Evolutionary conservation across 1,139 yeast species (phyloP).

Genomic region (Diutina scorzettiae): DNA sequence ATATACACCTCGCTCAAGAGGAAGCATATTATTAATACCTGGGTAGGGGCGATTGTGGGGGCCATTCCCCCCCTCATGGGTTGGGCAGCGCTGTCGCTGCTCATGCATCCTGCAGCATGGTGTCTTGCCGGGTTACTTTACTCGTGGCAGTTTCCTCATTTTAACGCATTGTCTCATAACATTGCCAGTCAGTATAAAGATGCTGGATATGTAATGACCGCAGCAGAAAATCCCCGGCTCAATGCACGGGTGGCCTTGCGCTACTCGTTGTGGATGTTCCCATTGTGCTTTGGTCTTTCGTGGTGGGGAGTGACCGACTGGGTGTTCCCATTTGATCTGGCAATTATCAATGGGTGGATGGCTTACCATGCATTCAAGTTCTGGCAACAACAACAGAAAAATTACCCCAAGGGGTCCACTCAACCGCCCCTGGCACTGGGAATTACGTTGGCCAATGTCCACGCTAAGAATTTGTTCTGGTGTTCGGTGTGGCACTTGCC

Average conservation of each 20-base stretch:
- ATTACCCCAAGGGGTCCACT: conserved; percentile 26
- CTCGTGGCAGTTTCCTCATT: conserved; percentile 99
- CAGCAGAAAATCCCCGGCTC: conserved; percentile 80
- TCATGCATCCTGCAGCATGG: conserved; percentile 90
- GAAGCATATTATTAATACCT: conserved; percentile 73
- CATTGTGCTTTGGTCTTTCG: conserved; percentile 74
- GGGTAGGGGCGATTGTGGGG: conserved; percentile 98
- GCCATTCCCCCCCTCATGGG: conserved; percentile 99
- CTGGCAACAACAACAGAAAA: conserved; percentile 64
- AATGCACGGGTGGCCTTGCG: conserved; percentile 91
- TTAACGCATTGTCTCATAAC: conserved; percentile 82
- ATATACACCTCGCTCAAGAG: conserved; percentile 84
- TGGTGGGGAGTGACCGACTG: conserved; percentile 77
- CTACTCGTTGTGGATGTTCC: conserved; percentile 84
- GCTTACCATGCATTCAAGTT: conserved; percentile 69
- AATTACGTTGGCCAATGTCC: conserved; percentile 40
- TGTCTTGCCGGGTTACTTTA: conserved; percentile 78
- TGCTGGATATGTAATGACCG: conserved; percentile 96
- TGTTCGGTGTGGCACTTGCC: conserved; percentile 94
- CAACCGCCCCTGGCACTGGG: conserved; percentile 13
- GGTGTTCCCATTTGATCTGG: conserved; percentile 69
- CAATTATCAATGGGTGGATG: conserved; percentile 77
- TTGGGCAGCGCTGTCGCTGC: conserved; percentile 89
- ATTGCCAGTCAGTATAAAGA: conserved; percentile 76
- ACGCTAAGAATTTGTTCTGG: conserved; percentile 84